Evolutionary conservation across 257 asterid genomes (phyloP).

Genomic region (Rehmannia glutinosa): DNA sequence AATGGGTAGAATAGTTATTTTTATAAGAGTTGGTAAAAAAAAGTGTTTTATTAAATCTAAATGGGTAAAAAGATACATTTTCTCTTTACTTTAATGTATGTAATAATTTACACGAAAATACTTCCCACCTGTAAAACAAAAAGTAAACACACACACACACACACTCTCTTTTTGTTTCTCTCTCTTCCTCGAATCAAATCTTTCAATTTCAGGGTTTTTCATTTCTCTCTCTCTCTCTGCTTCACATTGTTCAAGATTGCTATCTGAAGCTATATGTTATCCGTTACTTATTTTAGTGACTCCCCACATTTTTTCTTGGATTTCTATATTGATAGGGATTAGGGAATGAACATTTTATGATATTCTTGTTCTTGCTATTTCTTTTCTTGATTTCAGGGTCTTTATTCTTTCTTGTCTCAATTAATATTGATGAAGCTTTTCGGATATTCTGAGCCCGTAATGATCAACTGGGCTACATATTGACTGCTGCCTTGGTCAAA

Average conservation of each 20-base stretch:
- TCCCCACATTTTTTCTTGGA: background rate
- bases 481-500: constrained; percentile 21
- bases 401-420: too few relatives aligned
- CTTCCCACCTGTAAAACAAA: constrained; percentile 13
- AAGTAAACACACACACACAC: background rate
- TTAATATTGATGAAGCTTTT: too few relatives aligned
- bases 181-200: constrained; percentile 16
- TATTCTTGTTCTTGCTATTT: too few relatives aligned
- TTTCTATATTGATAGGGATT: background rate
- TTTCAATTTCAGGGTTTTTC: constrained; percentile 24
- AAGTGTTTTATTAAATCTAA: too few relatives aligned
- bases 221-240: background rate
- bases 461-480: constrained; percentile 7
- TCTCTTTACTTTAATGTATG: too few relatives aligned
- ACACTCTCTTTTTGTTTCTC: background rate
- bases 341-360: too few relatives aligned
- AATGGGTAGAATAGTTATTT: too few relatives aligned
- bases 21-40: too few relatives aligned
- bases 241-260: constrained; percentile 8
- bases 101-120: background rate
- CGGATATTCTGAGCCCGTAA: background rate
- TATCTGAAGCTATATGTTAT: constrained; percentile 4
- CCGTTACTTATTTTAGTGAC: too few relatives aligned
- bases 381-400: too few relatives aligned
- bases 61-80: too few relatives aligned